Evolutionary conservation across 1,284 basidiomycete species (phyloP), one percentile per base, ranked within the genome.

Genomic region (Stygiomarasmius scandens): DNA sequence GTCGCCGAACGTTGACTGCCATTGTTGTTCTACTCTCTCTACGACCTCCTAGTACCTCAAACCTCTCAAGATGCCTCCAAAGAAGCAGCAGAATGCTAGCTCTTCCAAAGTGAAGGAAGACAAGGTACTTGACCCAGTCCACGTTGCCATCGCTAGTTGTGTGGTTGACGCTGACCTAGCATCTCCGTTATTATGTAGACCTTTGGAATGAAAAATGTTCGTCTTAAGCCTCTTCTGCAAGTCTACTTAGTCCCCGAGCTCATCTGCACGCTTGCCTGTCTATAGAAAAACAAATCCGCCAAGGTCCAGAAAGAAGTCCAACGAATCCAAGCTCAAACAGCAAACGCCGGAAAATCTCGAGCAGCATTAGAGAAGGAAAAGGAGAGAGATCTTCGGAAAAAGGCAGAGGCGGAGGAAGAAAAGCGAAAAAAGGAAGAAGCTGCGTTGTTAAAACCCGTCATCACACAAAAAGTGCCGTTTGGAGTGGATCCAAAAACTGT

Each of bases 401-500:
- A 92, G 75, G 84, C 79, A 54, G 95, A 92, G 74, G 74, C 79
- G 8, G 90, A 91, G 4, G 94, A 93, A 67, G 91, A 92, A 73
- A 91, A 89, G 74, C 85, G 89, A 48, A 87, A 84, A 74, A 95
- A 91, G 72, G 91, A 95, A 77, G 89, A 95, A 60, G 91, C 92
- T 2, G 89, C 87, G 53, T 76, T 96, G 61, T 78, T 94, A 66
- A 86, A 86, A 66, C 88, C 92, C 36, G 86, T 87, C 43, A 54
- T 62, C 47, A 52, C 80, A 54, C 90, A 93, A 77, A 96, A 96
- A 73, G 86, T 98, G 34, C 94, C 96, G 0, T 96, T 98, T 63
- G 96, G 96, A 36, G 94, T 96, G 47, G 95, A 96, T 73, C 95
- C 95, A 20, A 96, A 96, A 80, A 93, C 92, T 23, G 77, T 96